Base-by-base conservation (phyloP, 2,329 filamentous ascomycete species). In the Xylaria sp. region DNA sequence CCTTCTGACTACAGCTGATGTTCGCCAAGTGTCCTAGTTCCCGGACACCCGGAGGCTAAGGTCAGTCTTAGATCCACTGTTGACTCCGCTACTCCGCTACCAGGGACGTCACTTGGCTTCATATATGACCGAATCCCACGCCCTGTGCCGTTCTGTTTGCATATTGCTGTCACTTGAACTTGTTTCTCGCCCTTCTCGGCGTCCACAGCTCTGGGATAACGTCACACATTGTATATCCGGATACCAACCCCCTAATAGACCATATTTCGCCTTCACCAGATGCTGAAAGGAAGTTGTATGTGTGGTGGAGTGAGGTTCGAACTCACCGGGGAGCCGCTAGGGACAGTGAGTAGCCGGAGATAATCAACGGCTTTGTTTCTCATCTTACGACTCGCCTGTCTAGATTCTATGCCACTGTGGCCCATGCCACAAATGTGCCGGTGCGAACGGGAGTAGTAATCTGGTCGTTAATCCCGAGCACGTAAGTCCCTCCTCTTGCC, bases 371-470 rank as follows among this genome's bases (percentile, higher is more conserved):
- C n/a, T 24, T 3, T 47, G 3, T 50, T 19, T 50, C 17, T 21
- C n/a, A 11, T 32, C 21, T 50, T 50, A 19, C 42, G 6, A 50
- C 12, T 3, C 1, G 11, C 27, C 19, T 27, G 24, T 27, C 17
- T 19, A 69, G 67, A 17, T 65, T 42, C 24, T 69, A 12, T 69
- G 67, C 32, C 67, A 69, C 48, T 69, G 67, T 32, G 7, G 8
- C 21, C 58, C 67, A 19, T 69, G 67, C 9, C 62, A 48, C 17
- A 63, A 69, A 56, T 59, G 34, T 32, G 67, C 67, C 14, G 63
- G 67, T 12, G 58, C 67, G 21, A 69, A 63, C 21, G 67, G 67
- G 34, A 69, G 67, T 27, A 53, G 54, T 9, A 69, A 69, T 34
- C n/a, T 69, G n/a, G 14, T 66, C 21, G 58, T 69, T n/a, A 48